Evolutionary conservation across 208 protist genomes (phyloP), one percentile per base, ranked within the genome.

Genomic region (Leishmania guyanensis): DNA sequence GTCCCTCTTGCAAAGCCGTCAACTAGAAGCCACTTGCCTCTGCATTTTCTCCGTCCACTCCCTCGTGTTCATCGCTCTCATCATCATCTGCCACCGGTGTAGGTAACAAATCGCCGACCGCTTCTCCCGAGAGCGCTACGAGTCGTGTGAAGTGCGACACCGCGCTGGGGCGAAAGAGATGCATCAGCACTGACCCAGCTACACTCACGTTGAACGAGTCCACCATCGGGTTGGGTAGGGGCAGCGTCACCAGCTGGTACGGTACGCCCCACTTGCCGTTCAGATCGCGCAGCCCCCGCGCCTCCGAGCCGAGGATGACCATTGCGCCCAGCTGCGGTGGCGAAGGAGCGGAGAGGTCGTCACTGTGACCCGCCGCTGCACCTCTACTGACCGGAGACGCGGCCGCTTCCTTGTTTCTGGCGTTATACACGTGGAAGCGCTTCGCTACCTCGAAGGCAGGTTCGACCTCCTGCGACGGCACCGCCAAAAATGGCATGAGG

Each of bases 181-280:
- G 86, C 54, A 95, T 79, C 78, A 97, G 84, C 16, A 96, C 87
- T 8, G 92, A 93, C 3, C 94, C 94, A 1, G 94, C 92, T 6
- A 95, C 94, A 56, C 83, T 79, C n/a, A 97, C 94, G 85, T 97
- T 97, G 79, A 90, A 86, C 26, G 94, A 97, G 66, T 93, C 86
- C 14, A 97, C 84, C 53, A 86, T 85, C 39, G 86, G 56, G 82
- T 97, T 96, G 16, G 89, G 86, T 70, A 95, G 77, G 10, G 94
- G 91, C 73, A 97, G 77, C 50, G 92, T 93, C 66, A 95, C 85
- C 29, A 89, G 71, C 72, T 93, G 77, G 77, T 88, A 89, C 0
- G 94, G 91, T 51, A 94, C 85, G 10, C 54, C 56, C 92, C 94
- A 97, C 53, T 85, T 83, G 17, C 89, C 91, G 29, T 75, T 46